phyloP scores from a whole-genome alignment of 164 flowering plant genomes.

The Berberis thunbergii region DNA sequence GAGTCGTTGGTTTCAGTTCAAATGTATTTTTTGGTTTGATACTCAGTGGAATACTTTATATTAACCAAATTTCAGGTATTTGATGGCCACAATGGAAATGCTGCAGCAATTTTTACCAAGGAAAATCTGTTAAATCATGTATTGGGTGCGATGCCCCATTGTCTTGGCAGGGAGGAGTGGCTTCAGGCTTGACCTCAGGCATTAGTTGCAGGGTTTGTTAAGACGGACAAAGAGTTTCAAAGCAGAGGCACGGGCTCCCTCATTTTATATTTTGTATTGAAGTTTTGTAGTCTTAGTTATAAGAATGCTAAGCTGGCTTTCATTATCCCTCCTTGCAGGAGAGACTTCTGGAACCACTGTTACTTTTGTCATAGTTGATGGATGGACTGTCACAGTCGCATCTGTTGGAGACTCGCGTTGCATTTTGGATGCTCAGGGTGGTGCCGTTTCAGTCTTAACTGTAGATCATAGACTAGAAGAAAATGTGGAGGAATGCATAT shows the following conservation, averaged over 20 bases:
- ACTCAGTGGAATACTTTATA: constrained; percentile 7
- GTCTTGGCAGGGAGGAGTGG: constrained; percentile 84
- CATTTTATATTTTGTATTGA: background rate
- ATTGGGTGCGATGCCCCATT: constrained; percentile 65
- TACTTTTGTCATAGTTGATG: constrained; percentile 79
- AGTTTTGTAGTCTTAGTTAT: background rate
- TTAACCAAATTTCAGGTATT: constrained; percentile 41
- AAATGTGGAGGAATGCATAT: constrained; percentile 72
- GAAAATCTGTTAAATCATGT: constrained; percentile 69
- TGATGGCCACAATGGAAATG: constrained; percentile 92
- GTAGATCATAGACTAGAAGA: constrained; percentile 94
- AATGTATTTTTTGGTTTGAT: background rate
- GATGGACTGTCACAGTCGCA: constrained; percentile 96
- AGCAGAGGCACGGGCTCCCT: constrained; percentile 43
- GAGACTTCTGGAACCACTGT: constrained; percentile 93
- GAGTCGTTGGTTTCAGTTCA: too few relatives aligned
- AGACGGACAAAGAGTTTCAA: constrained; percentile 85
- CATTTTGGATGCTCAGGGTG: constrained; percentile 74
- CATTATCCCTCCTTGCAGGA: constrained; percentile 35
- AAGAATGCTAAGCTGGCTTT: background rate
- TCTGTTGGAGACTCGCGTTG: constrained; percentile 93
- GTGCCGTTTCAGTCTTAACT: constrained; percentile 53
- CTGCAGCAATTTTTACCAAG: constrained; percentile 71
- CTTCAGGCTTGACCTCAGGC: constrained; percentile 85
- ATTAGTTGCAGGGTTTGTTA: constrained; percentile 86